Percentiles rank a stretch among this genome's conserved stretches.
These are phyloP conservation scores for Salix brachista DNA, from an alignment of 345 rosid species.

Conservation along the genomic window DNA sequence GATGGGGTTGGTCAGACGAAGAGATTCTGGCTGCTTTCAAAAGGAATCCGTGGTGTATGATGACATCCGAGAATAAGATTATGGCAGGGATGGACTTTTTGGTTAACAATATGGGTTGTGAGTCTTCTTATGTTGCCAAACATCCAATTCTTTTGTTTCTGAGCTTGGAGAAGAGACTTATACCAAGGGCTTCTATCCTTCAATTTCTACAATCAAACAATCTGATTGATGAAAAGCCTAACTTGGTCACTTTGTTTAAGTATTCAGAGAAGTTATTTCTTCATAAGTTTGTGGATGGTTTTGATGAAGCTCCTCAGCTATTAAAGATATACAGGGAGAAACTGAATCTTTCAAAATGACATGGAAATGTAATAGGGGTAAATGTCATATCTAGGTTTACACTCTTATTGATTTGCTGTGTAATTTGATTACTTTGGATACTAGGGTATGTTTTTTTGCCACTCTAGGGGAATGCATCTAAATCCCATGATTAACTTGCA, in stretches of 20 bases:
- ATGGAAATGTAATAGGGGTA: background rate
- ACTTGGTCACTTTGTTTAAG: background rate
- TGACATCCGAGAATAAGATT: constrained; percentile 13
- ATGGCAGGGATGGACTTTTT: constrained; percentile 16
- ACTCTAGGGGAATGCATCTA: no score
- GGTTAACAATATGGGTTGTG: constrained; percentile 15
- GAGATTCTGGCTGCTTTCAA: constrained; percentile 12
- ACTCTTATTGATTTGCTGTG: background rate
- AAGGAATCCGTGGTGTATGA: constrained; percentile 6
- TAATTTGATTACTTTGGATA: background rate
- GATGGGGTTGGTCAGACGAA: constrained; percentile 7
- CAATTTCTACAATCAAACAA: background rate
- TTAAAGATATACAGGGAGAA: background rate
- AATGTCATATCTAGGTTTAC: background rate
- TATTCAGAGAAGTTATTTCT: constrained; percentile 10
- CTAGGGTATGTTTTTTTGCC: no score
- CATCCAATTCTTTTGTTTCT: background rate
- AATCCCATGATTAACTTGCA: no score
- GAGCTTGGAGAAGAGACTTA: constrained; percentile 12
- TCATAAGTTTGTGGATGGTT: constrained; percentile 9
- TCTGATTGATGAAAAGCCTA: background rate
- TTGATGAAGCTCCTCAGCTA: constrained; percentile 10
- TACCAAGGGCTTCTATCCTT: background rate
- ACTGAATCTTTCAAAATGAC: background rate
- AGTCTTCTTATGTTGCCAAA: constrained; percentile 1